Evolutionary conservation across 768 basidiomycete genomes (phyloP), one percentile per base, ranked within the genome.

Genomic region (Inosperma sp.): DNA sequence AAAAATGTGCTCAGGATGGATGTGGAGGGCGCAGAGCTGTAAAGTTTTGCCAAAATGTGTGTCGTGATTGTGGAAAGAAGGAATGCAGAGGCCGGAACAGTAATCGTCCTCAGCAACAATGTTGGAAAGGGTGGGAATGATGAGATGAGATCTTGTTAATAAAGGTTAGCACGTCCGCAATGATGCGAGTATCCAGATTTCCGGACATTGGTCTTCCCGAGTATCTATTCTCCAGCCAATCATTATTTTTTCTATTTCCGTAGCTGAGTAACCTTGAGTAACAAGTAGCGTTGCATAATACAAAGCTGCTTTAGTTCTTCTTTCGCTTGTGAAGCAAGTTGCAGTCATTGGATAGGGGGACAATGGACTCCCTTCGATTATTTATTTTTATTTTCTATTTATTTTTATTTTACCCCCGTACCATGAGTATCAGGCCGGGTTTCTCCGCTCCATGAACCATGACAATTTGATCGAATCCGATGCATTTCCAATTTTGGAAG

Each of bases 1-100:
- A 48, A 25, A 48, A 48, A 37, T 48, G 47, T 35, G 47, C 46
- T 13, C n/a, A 34, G 26, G 36, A 26, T 42, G 36, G 19, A 37
- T 46, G 25, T 44, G 35, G 36, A 35, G 35, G 33, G 8, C 39
- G 30, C n/a, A 34, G 23, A n/a, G 27, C 36, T n/a, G 33, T 27
- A 9, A 41, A 48, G 33, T 36, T 23, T 30, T 33, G 27, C n/a
- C 2, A 2, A 4, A 29, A 23, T 17, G n/a, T 8, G 5, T 44
- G 43, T 25, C 26, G 35, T 5, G 42, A 48, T 43, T 33, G 44
- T 21, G 26, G 26, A 27, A 43, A 29, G 26, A 29, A 17, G 3
- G 41, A 43, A 10, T 43, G 41, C 16, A 27, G 19, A 22, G 41
- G 41, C 23, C 26, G 41, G 19, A 43, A 43, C 41, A 43, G 41